phyloP scores from a whole-genome alignment of 306 rosid genomes.

The Carpinus viminea region DNA sequence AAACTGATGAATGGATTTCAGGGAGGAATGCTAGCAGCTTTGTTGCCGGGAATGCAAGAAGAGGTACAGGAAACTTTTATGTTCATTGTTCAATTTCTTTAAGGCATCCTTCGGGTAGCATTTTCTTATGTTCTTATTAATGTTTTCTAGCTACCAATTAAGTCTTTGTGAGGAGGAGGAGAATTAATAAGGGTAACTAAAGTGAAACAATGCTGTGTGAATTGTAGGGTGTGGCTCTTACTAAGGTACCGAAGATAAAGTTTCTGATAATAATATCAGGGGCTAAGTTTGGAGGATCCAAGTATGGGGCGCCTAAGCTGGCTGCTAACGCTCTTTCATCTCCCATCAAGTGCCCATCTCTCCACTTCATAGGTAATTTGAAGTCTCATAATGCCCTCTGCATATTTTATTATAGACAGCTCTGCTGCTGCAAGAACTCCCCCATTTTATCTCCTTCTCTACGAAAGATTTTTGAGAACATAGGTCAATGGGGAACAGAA shows the following conservation, averaged over 20 bases:
- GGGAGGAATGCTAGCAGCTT: slow-evolving; percentile 50
- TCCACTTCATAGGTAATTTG: slow-evolving; percentile 49
- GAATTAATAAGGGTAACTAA: not conserved
- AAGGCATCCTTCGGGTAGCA: not conserved
- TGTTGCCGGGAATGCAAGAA: slow-evolving; percentile 50
- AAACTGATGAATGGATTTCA: slow-evolving; percentile 2
- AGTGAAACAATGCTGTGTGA: not conserved
- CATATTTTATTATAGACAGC: not conserved
- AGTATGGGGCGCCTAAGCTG: slow-evolving; percentile 45
- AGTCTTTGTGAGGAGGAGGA: not conserved
- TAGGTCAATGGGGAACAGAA: too few relatives aligned
- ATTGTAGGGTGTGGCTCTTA: slow-evolving; percentile 48
- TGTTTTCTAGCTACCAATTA: not conserved
- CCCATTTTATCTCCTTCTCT: not conserved
- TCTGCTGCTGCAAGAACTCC: not conserved
- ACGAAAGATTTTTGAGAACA: too few relatives aligned
- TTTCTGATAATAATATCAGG: slow-evolving; percentile 44
- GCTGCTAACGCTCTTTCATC: slow-evolving; percentile 51
- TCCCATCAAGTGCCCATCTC: slow-evolving; percentile 39
- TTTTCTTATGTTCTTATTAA: too few relatives aligned
- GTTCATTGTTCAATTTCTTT: not conserved
- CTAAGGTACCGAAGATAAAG: slow-evolving; percentile 44
- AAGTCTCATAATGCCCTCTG: not conserved
- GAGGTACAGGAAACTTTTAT: slow-evolving; percentile 30
- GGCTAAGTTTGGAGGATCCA: slow-evolving; percentile 45